Conservation (phyloP, 1,284 basidiomycete species). For the Rhodotorula sp. region DNA sequence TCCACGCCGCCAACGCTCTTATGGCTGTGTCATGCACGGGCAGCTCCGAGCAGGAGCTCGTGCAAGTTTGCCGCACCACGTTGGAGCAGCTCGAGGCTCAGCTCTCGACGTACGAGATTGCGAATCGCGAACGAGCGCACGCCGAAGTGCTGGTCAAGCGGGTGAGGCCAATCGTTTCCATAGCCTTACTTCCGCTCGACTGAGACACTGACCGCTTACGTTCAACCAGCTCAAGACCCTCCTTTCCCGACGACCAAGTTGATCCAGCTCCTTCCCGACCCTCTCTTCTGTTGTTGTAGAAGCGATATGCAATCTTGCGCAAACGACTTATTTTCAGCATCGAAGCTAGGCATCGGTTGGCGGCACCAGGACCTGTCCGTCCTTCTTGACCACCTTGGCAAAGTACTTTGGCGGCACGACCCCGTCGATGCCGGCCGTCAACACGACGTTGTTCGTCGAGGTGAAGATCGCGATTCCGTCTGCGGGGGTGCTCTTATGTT, state of each 20-base stretch:
- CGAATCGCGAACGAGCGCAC: background rate
- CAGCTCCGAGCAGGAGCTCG: background rate
- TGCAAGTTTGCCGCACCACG: background rate
- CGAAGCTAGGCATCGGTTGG: background rate
- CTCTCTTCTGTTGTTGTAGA: background rate
- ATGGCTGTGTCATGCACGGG: background rate
- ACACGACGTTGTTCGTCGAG: constrained; percentile 78
- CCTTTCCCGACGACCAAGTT: too few species aligned
- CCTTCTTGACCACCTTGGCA: constrained; percentile 17
- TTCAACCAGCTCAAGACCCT: background rate
- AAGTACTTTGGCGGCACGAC: constrained; percentile 63
- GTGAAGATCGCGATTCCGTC: constrained; percentile 69
- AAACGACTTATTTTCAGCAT: background rate
- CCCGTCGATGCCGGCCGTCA: constrained; percentile 67
- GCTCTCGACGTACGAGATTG: background rate
- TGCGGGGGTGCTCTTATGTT: constrained; percentile 27
- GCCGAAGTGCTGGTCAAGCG: constrained; percentile 3
- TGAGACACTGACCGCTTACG: background rate
- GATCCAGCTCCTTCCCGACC: background rate
- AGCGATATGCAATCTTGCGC: background rate
- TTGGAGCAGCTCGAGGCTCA: background rate
- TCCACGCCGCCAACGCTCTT: constrained; percentile 10
- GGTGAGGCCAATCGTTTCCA: background rate
- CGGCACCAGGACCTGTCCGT: constrained; percentile 17
- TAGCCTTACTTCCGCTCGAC: background rate